Base-by-base conservation (phyloP, 345 rosid genomes). In the Noccaea caerulescens region DNA sequence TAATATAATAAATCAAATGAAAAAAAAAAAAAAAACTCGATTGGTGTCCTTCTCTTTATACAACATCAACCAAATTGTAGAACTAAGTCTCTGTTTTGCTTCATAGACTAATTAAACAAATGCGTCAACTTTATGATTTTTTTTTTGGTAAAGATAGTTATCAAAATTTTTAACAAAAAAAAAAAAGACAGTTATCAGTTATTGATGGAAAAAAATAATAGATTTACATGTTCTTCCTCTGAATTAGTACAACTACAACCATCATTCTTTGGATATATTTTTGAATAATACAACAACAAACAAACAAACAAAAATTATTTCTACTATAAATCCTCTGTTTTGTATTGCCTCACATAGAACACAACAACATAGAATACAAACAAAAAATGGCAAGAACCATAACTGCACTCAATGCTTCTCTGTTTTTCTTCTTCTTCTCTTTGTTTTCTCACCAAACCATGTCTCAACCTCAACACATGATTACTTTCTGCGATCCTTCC, bases 381-480 rank as follows among this genome's bases (percentile, higher is more conserved):
- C 42, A 14, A n/a, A 51, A 33, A 56, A 56, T 56, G 60, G 25
- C 60, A 34, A 56, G 42, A 56, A 56, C 2, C 42, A 34, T 13
- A 14, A 8, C 0, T 34, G 36, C 42, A 34, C n/a, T 34, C 42
- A 13, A 23, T 8, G 4, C 42, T 7, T 20, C 58, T 56, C 60
- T 56, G 4, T 13, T 56, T 14, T 34, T 8, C 60, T 13, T 56
- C 57, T 1, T 69, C 7, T 11, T 71, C 11, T 57, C 56, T 68
- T 1, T 60, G 5, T 43, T 71, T n/a, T 51, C 33, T 30, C 2
- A 60, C 53, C 53, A 41, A 41, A 71, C 36, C 44, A 10, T 71
- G 61, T 71, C 68, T 13, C 75, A 71, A 52, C 61, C 53, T 60
- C 13, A 46, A 37, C 46, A 46, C 47, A 6, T 60, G 11, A 1